Conservation (phyloP, 352 stramenopile genomes). For the Phytophthora sp. region DNA sequence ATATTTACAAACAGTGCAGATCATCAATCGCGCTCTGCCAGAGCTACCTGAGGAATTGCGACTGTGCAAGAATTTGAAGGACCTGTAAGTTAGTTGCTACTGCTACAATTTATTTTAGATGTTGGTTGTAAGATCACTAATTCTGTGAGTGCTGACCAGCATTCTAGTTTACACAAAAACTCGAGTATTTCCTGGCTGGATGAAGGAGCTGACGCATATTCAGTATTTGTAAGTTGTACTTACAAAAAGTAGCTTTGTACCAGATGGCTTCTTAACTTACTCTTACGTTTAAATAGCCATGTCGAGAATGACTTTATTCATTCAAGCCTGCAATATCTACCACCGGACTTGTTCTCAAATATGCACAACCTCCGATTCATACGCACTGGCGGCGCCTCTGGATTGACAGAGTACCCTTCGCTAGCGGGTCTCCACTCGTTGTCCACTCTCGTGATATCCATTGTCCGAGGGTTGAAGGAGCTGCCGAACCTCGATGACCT, state of each 20-base stretch:
- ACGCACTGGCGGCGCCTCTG: slow-evolving; percentile 33
- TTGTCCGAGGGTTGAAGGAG: slow-evolving; percentile 24
- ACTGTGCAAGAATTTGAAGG: slow-evolving; percentile 32
- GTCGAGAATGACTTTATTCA: slow-evolving; percentile 42
- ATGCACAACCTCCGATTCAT: slow-evolving; percentile 52
- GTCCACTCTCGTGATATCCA: slow-evolving; percentile 36
- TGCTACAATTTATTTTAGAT: not conserved
- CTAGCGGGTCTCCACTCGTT: slow-evolving; percentile 36
- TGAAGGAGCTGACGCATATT: slow-evolving; percentile 32
- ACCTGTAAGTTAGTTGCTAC: slow-evolving; percentile 32
- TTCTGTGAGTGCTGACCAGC: too few species aligned
- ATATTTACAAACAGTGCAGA: slow-evolving; percentile 42
- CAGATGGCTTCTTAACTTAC: too few species aligned
- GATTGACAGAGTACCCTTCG: slow-evolving; percentile 40
- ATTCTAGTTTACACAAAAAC: slow-evolving; percentile 43
- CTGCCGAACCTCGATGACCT: slow-evolving; percentile 39
- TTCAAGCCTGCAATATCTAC: slow-evolving; percentile 39
- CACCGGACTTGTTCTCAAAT: slow-evolving; percentile 32
- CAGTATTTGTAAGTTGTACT: slow-evolving; percentile 35
- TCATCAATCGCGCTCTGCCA: slow-evolving; percentile 44
- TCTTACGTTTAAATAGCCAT: slow-evolving; percentile 11
- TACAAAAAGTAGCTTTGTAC: too few species aligned
- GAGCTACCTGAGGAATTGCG: slow-evolving; percentile 38
- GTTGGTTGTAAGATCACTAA: too few species aligned
- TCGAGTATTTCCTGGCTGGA: slow-evolving; percentile 25